Evolutionary conservation across 192 early-diverging fungal genomes (phyloP).

Genomic region (Lunasporangiospora selenospora): DNA sequence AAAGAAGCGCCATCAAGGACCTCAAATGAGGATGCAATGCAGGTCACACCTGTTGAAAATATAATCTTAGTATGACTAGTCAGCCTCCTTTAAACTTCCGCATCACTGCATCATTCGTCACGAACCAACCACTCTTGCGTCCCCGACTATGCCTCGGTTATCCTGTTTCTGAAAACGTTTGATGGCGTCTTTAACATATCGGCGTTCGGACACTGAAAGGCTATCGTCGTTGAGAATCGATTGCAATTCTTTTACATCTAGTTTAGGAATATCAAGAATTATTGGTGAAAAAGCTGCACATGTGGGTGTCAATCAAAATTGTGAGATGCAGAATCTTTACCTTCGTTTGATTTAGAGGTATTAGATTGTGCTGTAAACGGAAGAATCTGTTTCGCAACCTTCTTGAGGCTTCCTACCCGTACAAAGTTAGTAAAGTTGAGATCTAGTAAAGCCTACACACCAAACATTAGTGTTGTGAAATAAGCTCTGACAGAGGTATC

Average conservation of each 20-base stretch:
- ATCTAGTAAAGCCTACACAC: constrained; percentile 55
- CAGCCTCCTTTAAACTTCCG: constrained; percentile 54
- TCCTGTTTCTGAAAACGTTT: constrained; percentile 61
- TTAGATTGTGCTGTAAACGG: constrained; percentile 63
- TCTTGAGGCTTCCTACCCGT: constrained; percentile 74
- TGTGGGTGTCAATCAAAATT: background rate
- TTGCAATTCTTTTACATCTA: constrained; percentile 83
- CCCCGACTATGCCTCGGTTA: constrained; percentile 53
- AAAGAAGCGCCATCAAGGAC: constrained; percentile 61
- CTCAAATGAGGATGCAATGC: constrained; percentile 80
- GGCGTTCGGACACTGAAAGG: constrained; percentile 49
- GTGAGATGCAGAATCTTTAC: background rate
- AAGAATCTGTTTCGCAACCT: constrained; percentile 68
- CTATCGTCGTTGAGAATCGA: constrained; percentile 68
- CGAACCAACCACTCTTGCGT: constrained; percentile 63
- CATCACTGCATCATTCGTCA: constrained; percentile 33
- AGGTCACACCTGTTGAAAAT: constrained; percentile 78
- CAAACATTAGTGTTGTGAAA: no score
- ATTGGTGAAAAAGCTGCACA: background rate
- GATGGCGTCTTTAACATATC: constrained; percentile 57
- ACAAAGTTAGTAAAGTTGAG: constrained; percentile 72
- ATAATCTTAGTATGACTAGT: constrained; percentile 42
- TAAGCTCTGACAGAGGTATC: no score
- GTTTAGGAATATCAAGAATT: background rate
- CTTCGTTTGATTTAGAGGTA: constrained; percentile 40